Conservation (phyloP, 169 alveolate genomes). For the Plasmodium billcollinsi region DNA sequence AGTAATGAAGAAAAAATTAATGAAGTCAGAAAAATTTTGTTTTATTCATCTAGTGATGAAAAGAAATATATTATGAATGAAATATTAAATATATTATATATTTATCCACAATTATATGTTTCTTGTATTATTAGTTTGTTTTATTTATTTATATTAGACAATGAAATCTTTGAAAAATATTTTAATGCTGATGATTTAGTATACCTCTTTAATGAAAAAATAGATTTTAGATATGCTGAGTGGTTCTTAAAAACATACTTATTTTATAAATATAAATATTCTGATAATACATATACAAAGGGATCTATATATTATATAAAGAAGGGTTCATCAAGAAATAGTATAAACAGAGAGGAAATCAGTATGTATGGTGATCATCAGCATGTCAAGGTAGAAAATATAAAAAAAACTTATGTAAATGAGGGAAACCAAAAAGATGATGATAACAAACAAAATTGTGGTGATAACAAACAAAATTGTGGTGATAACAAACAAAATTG, state of each 20-base stretch:
- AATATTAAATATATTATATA: constrained; percentile 30
- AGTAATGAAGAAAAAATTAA: constrained; percentile 53
- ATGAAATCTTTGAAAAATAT: constrained; percentile 37
- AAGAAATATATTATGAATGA: constrained; percentile 53
- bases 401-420: not conserved
- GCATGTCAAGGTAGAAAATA: too few species aligned
- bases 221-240: constrained; percentile 63
- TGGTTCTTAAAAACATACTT: constrained; percentile 58
- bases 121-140: constrained; percentile 36
- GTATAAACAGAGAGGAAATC: not conserved
- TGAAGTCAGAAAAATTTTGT: constrained; percentile 22
- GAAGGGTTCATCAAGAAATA: not conserved
- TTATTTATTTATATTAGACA: constrained; percentile 50
- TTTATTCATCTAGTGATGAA: constrained; percentile 48
- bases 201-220: constrained; percentile 32
- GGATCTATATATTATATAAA: not conserved
- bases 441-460: not conserved
- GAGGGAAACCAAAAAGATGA: not conserved
- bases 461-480: too few species aligned
- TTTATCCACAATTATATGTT: constrained; percentile 54
- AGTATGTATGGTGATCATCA: too few species aligned
- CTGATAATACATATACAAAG: constrained; percentile 2
- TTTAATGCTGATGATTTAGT: constrained; percentile 30
- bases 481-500: too few species aligned
- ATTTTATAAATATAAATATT: constrained; percentile 56